Base-by-base conservation (phyloP, 495 filamentous ascomycete species). In the Podospora appendiculata region DNA sequence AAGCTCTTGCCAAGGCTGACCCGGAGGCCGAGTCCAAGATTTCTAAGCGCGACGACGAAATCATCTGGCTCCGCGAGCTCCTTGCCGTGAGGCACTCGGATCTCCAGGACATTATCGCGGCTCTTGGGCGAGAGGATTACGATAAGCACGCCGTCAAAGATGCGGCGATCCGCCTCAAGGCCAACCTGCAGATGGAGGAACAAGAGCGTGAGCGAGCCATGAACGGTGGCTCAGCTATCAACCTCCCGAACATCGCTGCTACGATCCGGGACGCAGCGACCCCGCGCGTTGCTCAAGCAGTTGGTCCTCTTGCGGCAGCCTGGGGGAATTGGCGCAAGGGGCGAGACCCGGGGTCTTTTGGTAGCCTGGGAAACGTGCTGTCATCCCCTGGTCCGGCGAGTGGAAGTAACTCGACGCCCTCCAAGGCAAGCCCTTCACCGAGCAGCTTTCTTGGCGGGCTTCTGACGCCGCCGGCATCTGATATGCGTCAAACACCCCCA, bases 181-280 rank as follows among this genome's bases (percentile, higher is more conserved):
- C 94, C 16, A 96, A 93, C 59, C 77, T 98, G 14, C 88, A 97
- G 65, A 98, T 98, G 93, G 90, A 97, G 61, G 88, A 88, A 66
- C 89, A 95, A 62, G 93, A 95, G 65, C 86, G 86, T 16, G 94
- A 97, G 61, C 57, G 73, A 51, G 77, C 76, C 3, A 74, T 78
- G 73, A 79, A 80, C 50, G 79, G 86, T 6, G 75, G 71, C 8
- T 76, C 73, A 6, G 72, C 76, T 13, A 68, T 80, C 50, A 75
- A 68, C 54, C 57, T 79, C 17, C 77, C 76, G 8, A 77, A 77
- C 54, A 77, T 79, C 42, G 77, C 79, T 4, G 74, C 74, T 6
- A 73, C 66, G 32, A 73, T 80, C 47, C 67, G 71, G 41, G 71
- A 73, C 41, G 79, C 89, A 25, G 80, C 86, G 41, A 82, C 89